Percentiles rank a stretch among this genome's conserved stretches.
Evolutionary conservation across 345 rosid species (phyloP).

Genomic region (Litchi chinensis): DNA sequence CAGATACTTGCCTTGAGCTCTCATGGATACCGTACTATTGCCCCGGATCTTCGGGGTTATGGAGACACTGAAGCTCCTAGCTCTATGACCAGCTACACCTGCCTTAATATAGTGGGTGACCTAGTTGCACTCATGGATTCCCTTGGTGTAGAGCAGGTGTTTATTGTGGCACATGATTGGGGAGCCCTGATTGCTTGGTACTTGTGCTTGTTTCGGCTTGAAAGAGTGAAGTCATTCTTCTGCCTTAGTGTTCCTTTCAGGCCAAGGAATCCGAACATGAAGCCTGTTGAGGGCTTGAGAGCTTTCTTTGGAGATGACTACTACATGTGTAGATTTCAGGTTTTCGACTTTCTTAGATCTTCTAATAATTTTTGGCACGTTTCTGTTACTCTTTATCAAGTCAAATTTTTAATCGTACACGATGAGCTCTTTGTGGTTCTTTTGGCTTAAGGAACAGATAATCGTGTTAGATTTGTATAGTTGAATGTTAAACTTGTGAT

Average conservation of each 20-base stretch:
- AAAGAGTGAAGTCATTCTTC: constrained; percentile 59
- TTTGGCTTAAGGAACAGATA: too few relatives aligned
- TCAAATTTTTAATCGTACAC: too few relatives aligned
- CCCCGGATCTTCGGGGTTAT: constrained; percentile 83
- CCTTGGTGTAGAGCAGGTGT: constrained; percentile 58
- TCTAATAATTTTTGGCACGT: not conserved
- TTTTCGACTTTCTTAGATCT: constrained; percentile 17
- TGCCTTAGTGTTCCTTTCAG: constrained; percentile 66
- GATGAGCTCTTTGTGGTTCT: too few relatives aligned
- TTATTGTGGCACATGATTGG: constrained; percentile 79
- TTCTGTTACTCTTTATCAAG: not conserved
- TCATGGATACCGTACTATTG: constrained; percentile 61
- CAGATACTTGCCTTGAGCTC: constrained; percentile 63
- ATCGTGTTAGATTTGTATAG: not conserved
- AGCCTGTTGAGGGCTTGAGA: constrained; percentile 54
- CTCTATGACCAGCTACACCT: constrained; percentile 51
- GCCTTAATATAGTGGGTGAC: constrained; percentile 63
- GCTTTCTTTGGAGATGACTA: constrained; percentile 74
- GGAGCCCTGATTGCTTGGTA: constrained; percentile 80
- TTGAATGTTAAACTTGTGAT: not conserved
- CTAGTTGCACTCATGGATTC: constrained; percentile 57
- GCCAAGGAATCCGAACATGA: constrained; percentile 63
- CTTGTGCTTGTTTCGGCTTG: constrained; percentile 72
- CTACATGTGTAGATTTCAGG: constrained; percentile 92
- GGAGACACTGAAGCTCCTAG: constrained; percentile 66